phyloP scores from a whole-genome alignment of 2,329 filamentous ascomycete species.

The Myriosclerotinia scirpicola region DNA sequence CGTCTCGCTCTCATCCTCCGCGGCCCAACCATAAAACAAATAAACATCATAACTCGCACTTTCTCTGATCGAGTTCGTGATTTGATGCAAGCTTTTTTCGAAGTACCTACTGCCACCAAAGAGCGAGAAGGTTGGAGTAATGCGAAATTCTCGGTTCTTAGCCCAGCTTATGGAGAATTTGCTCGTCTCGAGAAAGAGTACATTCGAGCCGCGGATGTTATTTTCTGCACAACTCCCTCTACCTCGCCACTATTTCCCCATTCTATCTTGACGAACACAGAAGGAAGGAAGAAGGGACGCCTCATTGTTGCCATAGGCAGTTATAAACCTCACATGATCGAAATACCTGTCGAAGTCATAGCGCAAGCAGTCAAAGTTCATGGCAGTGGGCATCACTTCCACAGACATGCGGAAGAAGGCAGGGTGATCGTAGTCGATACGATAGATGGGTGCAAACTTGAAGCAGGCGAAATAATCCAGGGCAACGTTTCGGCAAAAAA shows the following conservation, averaged over 20 bases:
- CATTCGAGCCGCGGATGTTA: conserved; percentile 70
- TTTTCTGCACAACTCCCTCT: conserved; percentile 87
- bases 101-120: conserved; percentile 48
- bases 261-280: conserved; percentile 67
- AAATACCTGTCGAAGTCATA: conserved; percentile 77
- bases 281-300: conserved; percentile 67
- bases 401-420: conserved; percentile 64
- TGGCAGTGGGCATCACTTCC: conserved; percentile 59
- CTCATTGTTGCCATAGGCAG: conserved; percentile 73
- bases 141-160: conserved; percentile 67
- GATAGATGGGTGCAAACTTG: conserved; percentile 68
- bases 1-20: conserved; percentile 77
- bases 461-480: conserved; percentile 84
- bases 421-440: conserved; percentile 72
- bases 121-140: conserved; percentile 60
- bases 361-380: conserved; percentile 58
- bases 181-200: conserved; percentile 67
- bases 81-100: conserved; percentile 52
- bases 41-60: conserved; percentile 79
- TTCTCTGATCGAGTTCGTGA: conserved; percentile 59
- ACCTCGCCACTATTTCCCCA: conserved; percentile 72
- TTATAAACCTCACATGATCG: conserved; percentile 72
- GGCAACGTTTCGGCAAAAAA: conserved; percentile 71
- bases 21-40: conserved; percentile 67
- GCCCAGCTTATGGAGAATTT: conserved; percentile 69